Conservation (phyloP, 208 protist genomes). For the Endotrypanum monterogeii region DNA sequence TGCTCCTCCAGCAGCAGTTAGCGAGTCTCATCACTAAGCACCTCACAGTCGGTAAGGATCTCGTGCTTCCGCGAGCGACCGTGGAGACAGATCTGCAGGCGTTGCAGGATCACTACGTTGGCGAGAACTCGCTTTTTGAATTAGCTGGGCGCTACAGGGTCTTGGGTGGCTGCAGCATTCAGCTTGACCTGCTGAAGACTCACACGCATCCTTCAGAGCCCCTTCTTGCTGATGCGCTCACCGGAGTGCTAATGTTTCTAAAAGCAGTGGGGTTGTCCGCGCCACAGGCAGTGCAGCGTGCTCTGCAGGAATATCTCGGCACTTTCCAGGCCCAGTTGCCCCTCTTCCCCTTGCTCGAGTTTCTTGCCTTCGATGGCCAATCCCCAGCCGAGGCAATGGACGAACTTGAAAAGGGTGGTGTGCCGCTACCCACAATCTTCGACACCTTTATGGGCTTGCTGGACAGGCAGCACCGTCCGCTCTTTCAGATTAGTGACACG, state of each 20-base stretch:
- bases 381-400: constrained; percentile 25
- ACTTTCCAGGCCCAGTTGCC: constrained; percentile 67
- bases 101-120: constrained; percentile 54
- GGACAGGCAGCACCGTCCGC: constrained; percentile 33
- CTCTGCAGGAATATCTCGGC: constrained; percentile 66
- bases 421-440: constrained; percentile 48
- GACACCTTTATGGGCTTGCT: constrained; percentile 58
- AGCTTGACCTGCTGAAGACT: constrained; percentile 86
- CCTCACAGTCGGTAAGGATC: constrained; percentile 26
- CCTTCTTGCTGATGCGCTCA: constrained; percentile 45
- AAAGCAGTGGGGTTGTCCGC: constrained; percentile 45
- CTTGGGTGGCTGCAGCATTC: constrained; percentile 71
- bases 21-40: constrained; percentile 44
- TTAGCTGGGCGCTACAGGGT: constrained; percentile 59
- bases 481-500: constrained; percentile 42
- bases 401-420: constrained; percentile 43
- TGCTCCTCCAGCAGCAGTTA: constrained; percentile 79
- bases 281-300: constrained; percentile 51
- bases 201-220: constrained; percentile 51
- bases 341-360: constrained; percentile 66
- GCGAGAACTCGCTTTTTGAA: constrained; percentile 65
- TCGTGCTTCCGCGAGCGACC: constrained; percentile 20
- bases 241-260: constrained; percentile 59
- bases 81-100: constrained; percentile 43
- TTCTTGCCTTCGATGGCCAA: constrained; percentile 53